Percentiles rank a stretch among this genome's conserved stretches.
Conservation (phyloP, 805 yeast genomes). For the Hanseniaspora hatyaiensis region DNA sequence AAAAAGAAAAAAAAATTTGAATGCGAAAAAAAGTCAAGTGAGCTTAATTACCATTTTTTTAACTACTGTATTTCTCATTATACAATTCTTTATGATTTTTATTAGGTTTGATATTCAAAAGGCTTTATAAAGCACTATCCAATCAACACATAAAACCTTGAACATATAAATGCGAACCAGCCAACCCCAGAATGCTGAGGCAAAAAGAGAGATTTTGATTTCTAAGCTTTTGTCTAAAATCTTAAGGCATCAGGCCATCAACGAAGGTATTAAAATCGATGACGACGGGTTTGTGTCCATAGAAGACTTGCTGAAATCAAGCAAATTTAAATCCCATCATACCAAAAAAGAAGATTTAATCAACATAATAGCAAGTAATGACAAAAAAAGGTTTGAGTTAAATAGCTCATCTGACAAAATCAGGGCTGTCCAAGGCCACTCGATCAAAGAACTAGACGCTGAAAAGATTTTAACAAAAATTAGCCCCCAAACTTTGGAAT, state of each 20-base stretch:
- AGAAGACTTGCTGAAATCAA: constrained; percentile 41
- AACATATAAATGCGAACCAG: constrained; percentile 6
- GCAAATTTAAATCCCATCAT: constrained; percentile 45
- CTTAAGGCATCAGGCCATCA: constrained; percentile 73
- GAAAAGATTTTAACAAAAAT: constrained; percentile 36
- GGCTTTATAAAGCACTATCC: no score
- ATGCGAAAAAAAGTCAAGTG: no score
- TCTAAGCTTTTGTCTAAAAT: constrained; percentile 68
- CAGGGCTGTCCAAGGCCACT: constrained; percentile 94
- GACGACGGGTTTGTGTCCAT: constrained; percentile 54
- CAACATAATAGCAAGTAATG: constrained; percentile 51
- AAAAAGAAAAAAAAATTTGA: no score
- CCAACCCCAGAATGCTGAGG: constrained; percentile 15
- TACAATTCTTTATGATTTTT: no score
- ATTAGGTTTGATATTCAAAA: no score
- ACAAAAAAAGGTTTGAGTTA: constrained; percentile 59
- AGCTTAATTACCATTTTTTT: no score
- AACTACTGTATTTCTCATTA: no score
- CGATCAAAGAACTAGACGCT: constrained; percentile 38
- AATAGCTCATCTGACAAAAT: constrained; percentile 31
- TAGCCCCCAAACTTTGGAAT: constrained; percentile 10
- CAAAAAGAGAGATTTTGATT: constrained; percentile 40
- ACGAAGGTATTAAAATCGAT: constrained; percentile 56
- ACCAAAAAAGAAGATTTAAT: constrained; percentile 48
- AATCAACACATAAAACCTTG: no score